Conservation (phyloP, 495 filamentous ascomycete genomes). For the Sordaria brevicollis region DNA sequence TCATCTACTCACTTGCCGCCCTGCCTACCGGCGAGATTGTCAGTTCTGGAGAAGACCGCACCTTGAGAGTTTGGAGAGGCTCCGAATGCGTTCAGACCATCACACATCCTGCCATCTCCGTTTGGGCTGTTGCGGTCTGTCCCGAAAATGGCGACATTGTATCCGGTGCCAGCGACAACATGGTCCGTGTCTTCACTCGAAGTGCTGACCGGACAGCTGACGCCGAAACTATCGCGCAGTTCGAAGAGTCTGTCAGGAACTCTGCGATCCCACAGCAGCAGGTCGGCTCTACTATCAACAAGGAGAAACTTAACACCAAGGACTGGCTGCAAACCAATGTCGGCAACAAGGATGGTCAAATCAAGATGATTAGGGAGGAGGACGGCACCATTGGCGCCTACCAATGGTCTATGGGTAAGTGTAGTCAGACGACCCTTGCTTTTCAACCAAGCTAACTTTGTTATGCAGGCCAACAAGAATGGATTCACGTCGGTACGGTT, state of each 20-base stretch:
- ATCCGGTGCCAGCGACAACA: slow-evolving; percentile 80
- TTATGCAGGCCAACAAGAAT: slow-evolving; percentile 37
- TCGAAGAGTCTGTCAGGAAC: slow-evolving; percentile 68
- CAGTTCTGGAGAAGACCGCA: slow-evolving; percentile 88
- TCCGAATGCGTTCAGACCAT: slow-evolving; percentile 86
- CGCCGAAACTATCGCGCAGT: slow-evolving; percentile 44
- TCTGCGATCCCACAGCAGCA: slow-evolving; percentile 83
- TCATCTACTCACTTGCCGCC: slow-evolving; percentile 78
- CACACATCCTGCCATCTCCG: slow-evolving; percentile 92
- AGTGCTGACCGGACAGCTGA: slow-evolving; percentile 59
- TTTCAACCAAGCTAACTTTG: slow-evolving; percentile 3
- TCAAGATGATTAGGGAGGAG: slow-evolving; percentile 76
- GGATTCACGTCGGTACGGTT: slow-evolving; percentile 86
- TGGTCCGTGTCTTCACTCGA: slow-evolving; percentile 78
- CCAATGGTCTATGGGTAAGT: slow-evolving; percentile 56
- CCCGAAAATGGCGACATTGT: slow-evolving; percentile 80
- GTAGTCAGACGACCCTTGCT: background rate
- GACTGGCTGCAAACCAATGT: slow-evolving; percentile 71
- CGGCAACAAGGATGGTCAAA: slow-evolving; percentile 87
- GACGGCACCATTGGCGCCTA: slow-evolving; percentile 73
- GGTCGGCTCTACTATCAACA: slow-evolving; percentile 61
- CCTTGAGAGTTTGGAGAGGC: slow-evolving; percentile 77
- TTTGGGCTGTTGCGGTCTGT: slow-evolving; percentile 84
- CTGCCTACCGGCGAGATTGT: slow-evolving; percentile 79
- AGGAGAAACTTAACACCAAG: slow-evolving; percentile 77